Evolutionary conservation across 345 rosid genomes (phyloP), one percentile per base, ranked within the genome.

Genomic region (Linum lewisii): DNA sequence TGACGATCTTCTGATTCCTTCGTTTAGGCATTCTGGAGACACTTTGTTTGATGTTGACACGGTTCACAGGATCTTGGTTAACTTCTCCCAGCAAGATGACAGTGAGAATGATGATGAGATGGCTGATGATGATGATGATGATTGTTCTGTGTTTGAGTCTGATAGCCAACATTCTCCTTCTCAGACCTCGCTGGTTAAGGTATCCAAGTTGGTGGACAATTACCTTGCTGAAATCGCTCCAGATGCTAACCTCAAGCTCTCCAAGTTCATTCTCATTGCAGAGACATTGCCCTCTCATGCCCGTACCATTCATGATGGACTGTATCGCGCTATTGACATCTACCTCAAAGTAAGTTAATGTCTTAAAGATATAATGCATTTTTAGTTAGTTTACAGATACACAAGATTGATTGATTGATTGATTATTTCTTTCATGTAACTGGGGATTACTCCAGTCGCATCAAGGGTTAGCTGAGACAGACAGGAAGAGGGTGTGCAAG

Each of bases 191-290:
- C 67, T 92, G 74, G 83, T 79, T 62, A 88, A 88, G 75, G 97
- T 92, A 19, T 73, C 94, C 3, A 92, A 88, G 69, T 78, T 92
- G 58, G 91, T 92, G 57, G 98, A 92, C 66, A 92, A 79, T 68
- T 92, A 86, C 67, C 95, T 92, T 0, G 91, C 95, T 2, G 98
- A 92, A 79, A 88, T 92, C 5, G 97, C 97, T 47, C 91, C 98
- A 0, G 98, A 92, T 72, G 84, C 88, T 59, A 88, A 92, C 64
- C 97, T 92, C 68, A 90, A 92, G 69, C 89, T 92, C 56, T 19
- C 82, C 61, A 92, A 92, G 78, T 86, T 92, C 78, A 72, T 88
- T 79, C 84, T 81, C 69, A 79, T 92, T 55, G 94, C 89, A 1
- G 98, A 92, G 76, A 72, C 95, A 62, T 82, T 88, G 66, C 97